phyloP scores from a whole-genome alignment of 176 grass and related monocot species.

The Guadua angustifolia region DNA sequence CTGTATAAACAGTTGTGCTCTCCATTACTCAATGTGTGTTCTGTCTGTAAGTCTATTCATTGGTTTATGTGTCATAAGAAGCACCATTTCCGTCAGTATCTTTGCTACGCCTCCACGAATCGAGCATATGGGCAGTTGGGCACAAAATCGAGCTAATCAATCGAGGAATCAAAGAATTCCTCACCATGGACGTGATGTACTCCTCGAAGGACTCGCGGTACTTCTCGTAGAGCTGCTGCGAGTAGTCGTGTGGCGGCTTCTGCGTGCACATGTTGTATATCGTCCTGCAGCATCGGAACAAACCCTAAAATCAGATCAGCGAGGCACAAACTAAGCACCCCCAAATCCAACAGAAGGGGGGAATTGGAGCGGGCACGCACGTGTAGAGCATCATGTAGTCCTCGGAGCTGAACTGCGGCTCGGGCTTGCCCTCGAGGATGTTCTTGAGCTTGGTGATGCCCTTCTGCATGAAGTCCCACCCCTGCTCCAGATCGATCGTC shows the following conservation, averaged over 20 bases:
- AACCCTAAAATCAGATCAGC: conserved; percentile 17
- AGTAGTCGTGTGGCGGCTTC: conserved; percentile 76
- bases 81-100: background rate
- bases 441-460: conserved; percentile 73
- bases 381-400: conserved; percentile 91
- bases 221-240: conserved; percentile 77
- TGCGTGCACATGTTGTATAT: conserved; percentile 94
- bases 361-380: conserved; percentile 22
- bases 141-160: background rate
- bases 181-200: conserved; percentile 70
- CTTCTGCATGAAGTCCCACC: conserved; percentile 81
- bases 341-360: background rate
- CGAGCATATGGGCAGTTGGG: background rate
- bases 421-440: conserved; percentile 62
- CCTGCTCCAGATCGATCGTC: conserved; percentile 82
- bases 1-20: background rate
- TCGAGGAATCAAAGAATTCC: background rate
- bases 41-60: background rate
- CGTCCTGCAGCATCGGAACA: conserved; percentile 41
- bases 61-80: background rate
- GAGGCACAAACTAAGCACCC: background rate
- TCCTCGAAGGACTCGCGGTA: conserved; percentile 65
- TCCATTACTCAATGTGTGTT: background rate
- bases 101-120: background rate
- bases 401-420: conserved; percentile 66